Percentiles rank a stretch among this genome's conserved stretches.
Evolutionary conservation across 805 yeast genomes (phyloP).

Genomic region (Jamesozyma jinghongensis): DNA sequence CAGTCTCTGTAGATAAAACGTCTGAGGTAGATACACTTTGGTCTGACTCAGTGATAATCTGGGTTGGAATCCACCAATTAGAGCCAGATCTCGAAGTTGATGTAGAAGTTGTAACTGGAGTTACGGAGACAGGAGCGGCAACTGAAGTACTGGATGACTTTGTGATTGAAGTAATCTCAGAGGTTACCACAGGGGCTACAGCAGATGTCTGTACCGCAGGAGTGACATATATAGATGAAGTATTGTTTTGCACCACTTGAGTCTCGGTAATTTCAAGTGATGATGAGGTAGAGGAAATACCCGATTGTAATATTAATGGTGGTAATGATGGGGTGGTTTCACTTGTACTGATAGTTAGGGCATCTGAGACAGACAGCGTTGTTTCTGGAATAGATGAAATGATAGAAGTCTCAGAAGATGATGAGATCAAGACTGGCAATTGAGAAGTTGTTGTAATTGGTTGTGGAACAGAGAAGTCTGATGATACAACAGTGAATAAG

Average conservation of each 20-base stretch:
- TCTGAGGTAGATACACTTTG: neutral
- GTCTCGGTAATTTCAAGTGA: neutral
- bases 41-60: slow-evolving; percentile 31
- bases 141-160: neutral
- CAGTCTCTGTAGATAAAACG: slow-evolving; percentile 18
- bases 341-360: neutral
- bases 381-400: neutral
- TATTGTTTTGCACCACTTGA: no score
- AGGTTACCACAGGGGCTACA: no score
- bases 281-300: neutral
- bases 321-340: neutral
- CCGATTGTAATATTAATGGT: neutral
- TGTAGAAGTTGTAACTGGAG: neutral
- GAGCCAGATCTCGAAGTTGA: neutral
- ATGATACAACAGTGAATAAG: neutral
- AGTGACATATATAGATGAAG: no score
- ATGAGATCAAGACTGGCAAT: neutral
- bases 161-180: neutral
- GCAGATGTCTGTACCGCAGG: no score
- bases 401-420: neutral
- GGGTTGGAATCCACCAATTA: slow-evolving; percentile 37
- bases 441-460: neutral
- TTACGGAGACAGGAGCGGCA: slow-evolving; percentile 1
- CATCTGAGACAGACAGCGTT: neutral
- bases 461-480: neutral